Percentiles rank a stretch among this genome's conserved stretches.
These are phyloP conservation scores for Phytophthora tubulina DNA, from an alignment of 352 stramenopile species.

Conservation along the genomic window DNA sequence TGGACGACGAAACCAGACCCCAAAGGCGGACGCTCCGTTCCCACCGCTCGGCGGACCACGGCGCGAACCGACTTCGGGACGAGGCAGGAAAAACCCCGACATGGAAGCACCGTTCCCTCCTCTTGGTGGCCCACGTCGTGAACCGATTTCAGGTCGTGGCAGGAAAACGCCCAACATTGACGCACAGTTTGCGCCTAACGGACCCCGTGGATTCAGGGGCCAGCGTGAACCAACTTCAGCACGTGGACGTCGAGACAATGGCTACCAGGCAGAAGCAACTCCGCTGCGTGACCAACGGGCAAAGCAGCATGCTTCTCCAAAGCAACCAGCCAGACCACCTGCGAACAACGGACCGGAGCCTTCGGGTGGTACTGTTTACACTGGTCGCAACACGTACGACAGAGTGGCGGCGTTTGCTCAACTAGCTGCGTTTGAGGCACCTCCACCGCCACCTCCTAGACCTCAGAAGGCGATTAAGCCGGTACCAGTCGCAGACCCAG, in stretches of 20 bases:
- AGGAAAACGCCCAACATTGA: slow-evolving; percentile 19
- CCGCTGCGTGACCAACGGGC: slow-evolving; percentile 9
- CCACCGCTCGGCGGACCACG: slow-evolving; percentile 3
- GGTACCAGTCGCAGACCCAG: slow-evolving; percentile 26
- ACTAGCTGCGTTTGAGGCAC: slow-evolving; percentile 43
- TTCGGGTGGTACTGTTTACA: slow-evolving; percentile 39
- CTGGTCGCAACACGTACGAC: slow-evolving; percentile 38
- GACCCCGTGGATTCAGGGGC: slow-evolving; percentile 14
- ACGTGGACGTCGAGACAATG: slow-evolving; percentile 18
- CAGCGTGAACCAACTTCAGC: slow-evolving; percentile 32
- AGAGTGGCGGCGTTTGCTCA: slow-evolving; percentile 42
- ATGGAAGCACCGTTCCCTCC: slow-evolving; percentile 6
- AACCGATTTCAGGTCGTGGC: slow-evolving; percentile 27
- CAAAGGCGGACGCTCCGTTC: slow-evolving; percentile 1
- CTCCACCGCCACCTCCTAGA: slow-evolving; percentile 29
- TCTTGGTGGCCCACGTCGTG: slow-evolving; percentile 7
- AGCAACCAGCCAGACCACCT: slow-evolving; percentile 11
- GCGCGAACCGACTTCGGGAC: slow-evolving; percentile 21
- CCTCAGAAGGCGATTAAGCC: slow-evolving; percentile 39
- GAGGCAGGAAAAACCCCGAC: slow-evolving; percentile 8
- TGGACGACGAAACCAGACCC: slow-evolving; percentile 5
- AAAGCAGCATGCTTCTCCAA: slow-evolving; percentile 32
- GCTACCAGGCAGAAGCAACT: slow-evolving; percentile 17
- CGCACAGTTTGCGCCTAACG: slow-evolving; percentile 18
- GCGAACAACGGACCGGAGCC: slow-evolving; percentile 16